Evolutionary conservation across 768 basidiomycete species (phyloP), one percentile per base, ranked within the genome.

Genomic region (Lactarius trivialis): DNA sequence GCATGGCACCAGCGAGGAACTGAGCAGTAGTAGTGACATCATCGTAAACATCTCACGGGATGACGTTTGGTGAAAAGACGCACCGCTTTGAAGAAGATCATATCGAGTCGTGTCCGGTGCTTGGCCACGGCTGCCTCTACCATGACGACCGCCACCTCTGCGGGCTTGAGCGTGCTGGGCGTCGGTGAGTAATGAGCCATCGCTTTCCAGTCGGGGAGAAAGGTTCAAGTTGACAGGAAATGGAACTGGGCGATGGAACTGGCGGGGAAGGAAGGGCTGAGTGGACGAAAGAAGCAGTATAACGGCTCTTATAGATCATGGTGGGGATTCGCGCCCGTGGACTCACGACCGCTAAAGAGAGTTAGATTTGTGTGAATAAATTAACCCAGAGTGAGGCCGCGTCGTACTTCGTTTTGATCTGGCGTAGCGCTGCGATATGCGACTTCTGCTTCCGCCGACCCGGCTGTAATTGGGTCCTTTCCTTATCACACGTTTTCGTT

Each of bases 1-100:
- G 69, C 82, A 89, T 86, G 34, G 80, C 77, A 19, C 88, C 88
- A 32, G 86, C 88, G 60, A 83, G 73, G 55, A 88, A 80, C 87
- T 89, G 49, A 4, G n/a, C 17, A 24, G 24, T 12, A 24, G 24
- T 12, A 24, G 24, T 48, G 14, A 48, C 63, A 41, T 2, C 17
- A 53, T 32, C 19, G 30, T 21, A n/a, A 56, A 21, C 6, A 33
- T 30, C 2, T 48, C 45, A 24, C 12, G 45, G 45, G 19, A 56
- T 7, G 30, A 28, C 2, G 12, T 19, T 9, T 12, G 6, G 17
- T 19, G 26, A 30, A 28, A 36, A 33, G n/a, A 76, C 84, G 62
- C 63, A 88, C 88, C 6, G 87, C 85, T 72, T 90, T 90, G 62
- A 85, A 71, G 71, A 90, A 88, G 1, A 84, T 70, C 37, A 75